phyloP scores from a whole-genome alignment of 2,329 filamentous ascomycete genomes.

The Diaporthe citri region DNA sequence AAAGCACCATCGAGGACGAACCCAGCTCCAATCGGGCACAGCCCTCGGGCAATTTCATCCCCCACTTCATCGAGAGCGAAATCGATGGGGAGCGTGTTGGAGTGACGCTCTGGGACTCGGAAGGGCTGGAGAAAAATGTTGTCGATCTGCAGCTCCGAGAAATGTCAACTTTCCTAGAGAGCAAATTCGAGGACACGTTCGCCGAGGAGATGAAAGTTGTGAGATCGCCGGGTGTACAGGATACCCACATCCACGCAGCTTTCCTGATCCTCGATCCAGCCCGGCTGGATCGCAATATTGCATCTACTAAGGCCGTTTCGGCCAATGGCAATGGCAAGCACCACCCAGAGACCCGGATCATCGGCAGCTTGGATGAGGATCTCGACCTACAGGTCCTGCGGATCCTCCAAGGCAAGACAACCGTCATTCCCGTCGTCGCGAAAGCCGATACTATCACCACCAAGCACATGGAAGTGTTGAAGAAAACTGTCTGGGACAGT shows the following conservation, averaged over 20 bases:
- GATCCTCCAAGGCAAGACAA: constrained; percentile 91
- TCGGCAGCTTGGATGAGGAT: constrained; percentile 85
- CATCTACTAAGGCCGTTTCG: constrained; percentile 69
- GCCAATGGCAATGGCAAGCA: constrained; percentile 65
- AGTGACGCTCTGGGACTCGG: constrained; percentile 95
- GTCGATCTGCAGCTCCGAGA: constrained; percentile 94
- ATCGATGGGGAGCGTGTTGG: constrained; percentile 93
- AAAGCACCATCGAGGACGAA: constrained; percentile 67
- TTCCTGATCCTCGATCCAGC: constrained; percentile 92
- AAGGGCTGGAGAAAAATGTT: constrained; percentile 93
- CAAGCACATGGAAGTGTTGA: constrained; percentile 91
- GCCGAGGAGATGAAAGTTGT: constrained; percentile 98
- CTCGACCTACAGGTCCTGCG: constrained; percentile 92
- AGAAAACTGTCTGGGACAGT: constrained; percentile 90
- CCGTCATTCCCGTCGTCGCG: constrained; percentile 93
- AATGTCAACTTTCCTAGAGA: constrained; percentile 92
- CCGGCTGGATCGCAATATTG: constrained; percentile 86
- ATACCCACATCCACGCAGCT: constrained; percentile 97
- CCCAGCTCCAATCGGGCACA: constrained; percentile 65
- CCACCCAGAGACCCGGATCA: constrained; percentile 55
- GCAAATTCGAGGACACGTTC: constrained; percentile 98
- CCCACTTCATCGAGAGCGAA: constrained; percentile 93
- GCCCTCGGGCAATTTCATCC: constrained; percentile 80
- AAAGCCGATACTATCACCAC: constrained; percentile 98
- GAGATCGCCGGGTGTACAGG: constrained; percentile 89